phyloP scores from a whole-genome alignment of 345 rosid species.

The Moricandia moricandioides region DNA sequence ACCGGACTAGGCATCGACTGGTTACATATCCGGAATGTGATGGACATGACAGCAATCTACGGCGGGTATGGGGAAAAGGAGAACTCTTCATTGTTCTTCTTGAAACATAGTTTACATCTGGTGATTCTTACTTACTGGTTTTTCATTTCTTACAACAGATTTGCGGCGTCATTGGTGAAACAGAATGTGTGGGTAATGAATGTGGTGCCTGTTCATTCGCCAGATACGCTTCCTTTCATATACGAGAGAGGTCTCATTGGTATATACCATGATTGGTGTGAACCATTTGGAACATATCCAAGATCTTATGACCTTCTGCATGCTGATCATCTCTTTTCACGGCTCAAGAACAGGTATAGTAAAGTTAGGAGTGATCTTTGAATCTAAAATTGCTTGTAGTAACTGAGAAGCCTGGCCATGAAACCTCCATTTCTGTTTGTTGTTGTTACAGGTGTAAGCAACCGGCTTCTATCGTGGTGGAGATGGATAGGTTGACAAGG shows the following conservation, averaged over 20 bases:
- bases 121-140: constrained; percentile 1
- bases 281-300: constrained; percentile 86
- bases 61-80: constrained; percentile 69
- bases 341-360: constrained; percentile 80
- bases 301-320: constrained; percentile 93
- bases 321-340: constrained; percentile 91
- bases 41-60: constrained; percentile 95
- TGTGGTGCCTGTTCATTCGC: constrained; percentile 84
- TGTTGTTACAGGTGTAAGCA: constrained; percentile 57
- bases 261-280: constrained; percentile 95
- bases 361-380: neutral
- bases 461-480: constrained; percentile 75
- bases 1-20: constrained; percentile 84
- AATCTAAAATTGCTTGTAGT: neutral
- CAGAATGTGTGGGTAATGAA: constrained; percentile 92
- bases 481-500: constrained; percentile 78
- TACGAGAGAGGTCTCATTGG: constrained; percentile 81
- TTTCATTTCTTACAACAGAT: constrained; percentile 43
- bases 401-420: neutral
- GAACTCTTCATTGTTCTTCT: neutral
- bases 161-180: constrained; percentile 77
- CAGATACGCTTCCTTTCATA: constrained; percentile 87
- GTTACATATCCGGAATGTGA: constrained; percentile 71
- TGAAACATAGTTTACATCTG: neutral
- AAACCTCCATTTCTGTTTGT: neutral